Conservation (phyloP, 2,329 filamentous ascomycete genomes). For the Epichloe gansuensis region DNA sequence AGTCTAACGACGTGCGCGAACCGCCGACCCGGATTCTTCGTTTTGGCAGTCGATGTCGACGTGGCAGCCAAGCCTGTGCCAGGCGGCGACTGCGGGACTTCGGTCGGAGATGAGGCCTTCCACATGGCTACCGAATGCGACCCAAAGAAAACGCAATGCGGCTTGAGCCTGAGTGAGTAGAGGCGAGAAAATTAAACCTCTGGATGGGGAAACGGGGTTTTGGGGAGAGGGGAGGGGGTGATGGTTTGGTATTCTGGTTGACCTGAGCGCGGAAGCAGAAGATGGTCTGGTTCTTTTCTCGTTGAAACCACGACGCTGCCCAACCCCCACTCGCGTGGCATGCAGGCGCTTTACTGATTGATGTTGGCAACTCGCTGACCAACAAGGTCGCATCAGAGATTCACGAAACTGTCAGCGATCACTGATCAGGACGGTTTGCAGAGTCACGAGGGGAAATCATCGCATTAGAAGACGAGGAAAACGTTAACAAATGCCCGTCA, state of each 20-base stretch:
- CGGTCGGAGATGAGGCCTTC: conserved; percentile 12
- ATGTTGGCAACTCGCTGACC: too few relatives aligned
- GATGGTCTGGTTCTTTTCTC: neutral
- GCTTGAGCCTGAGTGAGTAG: too few relatives aligned
- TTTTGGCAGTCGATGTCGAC: conserved; percentile 6
- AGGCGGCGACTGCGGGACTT: conserved; percentile 6
- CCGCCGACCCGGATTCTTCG: conserved; percentile 36
- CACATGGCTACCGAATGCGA: conserved; percentile 10
- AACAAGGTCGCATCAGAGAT: too few relatives aligned
- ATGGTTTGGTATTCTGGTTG: too few relatives aligned
- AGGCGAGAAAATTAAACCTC: too few relatives aligned
- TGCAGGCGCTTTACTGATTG: too few relatives aligned
- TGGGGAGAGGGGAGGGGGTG: too few relatives aligned
- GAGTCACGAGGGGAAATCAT: neutral
- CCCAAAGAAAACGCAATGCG: too few relatives aligned
- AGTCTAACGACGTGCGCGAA: conserved; percentile 64
- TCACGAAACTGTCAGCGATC: too few relatives aligned
- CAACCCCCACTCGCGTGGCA: neutral
- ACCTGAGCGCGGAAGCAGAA: too few relatives aligned
- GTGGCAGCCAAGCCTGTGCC: neutral
- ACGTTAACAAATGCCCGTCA: too few relatives aligned
- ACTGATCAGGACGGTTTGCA: neutral
- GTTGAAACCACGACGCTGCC: neutral
- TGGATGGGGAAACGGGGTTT: too few relatives aligned
- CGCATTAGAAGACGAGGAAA: neutral